Conservation (phyloP, 192 early-diverging fungal genomes). For the Pilobolus umbonatus region DNA sequence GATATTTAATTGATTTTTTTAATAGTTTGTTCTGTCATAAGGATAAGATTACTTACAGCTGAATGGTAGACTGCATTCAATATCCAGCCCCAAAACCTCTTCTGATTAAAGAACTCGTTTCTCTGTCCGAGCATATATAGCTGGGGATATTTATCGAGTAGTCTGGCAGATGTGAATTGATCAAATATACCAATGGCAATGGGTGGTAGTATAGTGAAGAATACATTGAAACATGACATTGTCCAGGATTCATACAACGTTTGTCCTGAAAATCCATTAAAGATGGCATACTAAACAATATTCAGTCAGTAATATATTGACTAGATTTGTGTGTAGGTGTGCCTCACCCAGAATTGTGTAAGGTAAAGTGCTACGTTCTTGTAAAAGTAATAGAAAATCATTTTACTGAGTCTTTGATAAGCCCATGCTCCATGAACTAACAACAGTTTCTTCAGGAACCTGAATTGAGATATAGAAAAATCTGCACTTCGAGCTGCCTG, state of each 20-base stretch:
- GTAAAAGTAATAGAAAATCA: conserved; percentile 96
- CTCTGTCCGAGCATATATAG: conserved; percentile 63
- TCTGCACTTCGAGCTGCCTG: conserved; percentile 92
- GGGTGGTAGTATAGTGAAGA: conserved; percentile 86
- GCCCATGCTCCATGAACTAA: conserved; percentile 94
- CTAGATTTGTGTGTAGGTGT: background rate
- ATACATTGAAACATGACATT: conserved; percentile 85
- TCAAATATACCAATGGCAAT: conserved; percentile 92
- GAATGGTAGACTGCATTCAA: conserved; percentile 92
- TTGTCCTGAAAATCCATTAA: conserved; percentile 91
- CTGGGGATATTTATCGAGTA: conserved; percentile 90
- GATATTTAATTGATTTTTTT: background rate
- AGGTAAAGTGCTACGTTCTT: conserved; percentile 96
- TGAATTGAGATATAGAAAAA: conserved; percentile 95
- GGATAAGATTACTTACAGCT: conserved; percentile 38
- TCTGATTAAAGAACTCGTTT: conserved; percentile 67
- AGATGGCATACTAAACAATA: conserved; percentile 50
- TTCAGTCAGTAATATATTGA: background rate
- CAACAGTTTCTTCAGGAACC: conserved; percentile 85
- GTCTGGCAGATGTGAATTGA: conserved; percentile 80
- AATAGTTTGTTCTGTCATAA: background rate
- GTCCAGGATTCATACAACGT: conserved; percentile 94
- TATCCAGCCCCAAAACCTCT: conserved; percentile 88
- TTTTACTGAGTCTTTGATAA: conserved; percentile 87
- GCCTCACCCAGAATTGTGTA: conserved; percentile 85